Evolutionary conservation across 2,329 filamentous ascomycete species (phyloP), one percentile per base, ranked within the genome.

Genomic region (Penicillium sp.): DNA sequence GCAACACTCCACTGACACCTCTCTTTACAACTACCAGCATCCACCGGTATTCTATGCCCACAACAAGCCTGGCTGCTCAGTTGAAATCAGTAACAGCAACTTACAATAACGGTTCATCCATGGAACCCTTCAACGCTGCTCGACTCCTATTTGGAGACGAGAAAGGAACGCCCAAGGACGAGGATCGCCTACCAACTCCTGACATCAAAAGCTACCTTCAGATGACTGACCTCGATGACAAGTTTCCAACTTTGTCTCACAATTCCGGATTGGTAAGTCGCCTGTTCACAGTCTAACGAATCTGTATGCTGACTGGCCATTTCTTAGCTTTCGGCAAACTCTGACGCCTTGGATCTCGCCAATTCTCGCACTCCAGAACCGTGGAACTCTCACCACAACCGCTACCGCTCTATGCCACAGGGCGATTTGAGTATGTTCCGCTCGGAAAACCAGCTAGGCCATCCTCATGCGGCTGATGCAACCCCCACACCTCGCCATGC

Each of bases 21-120:
- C 18, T 38, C n/a, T 23, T 30, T 35, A 16, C 43, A 11, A 40
- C 30, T 8, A 40, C 26, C 65, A 95, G 90, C 63, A 81, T 87
- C 59, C 95, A 96, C 71, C 88, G 93, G 62, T 96, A 96, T 74
- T 97, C 93, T 4, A 92, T 97, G 89, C 93, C 93, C 30, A 89
- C 93, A 52, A 90, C 66, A 33, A 71, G 69, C 20, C 61, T 72
- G 40, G 68, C 64, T 45, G 66, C 66, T 48, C 64, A 71, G 24
- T 56, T 68, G 26, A 68, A 70, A n/a, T 63, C 70, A 1, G 68
- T 63, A 21, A 57, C 65, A 14, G 63, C 66, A 40, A 64, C 60
- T 18, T 71, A 68, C 55, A 64, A n/a, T n/a, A n/a, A 62, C 33
- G 58, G 60, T 12, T 62, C 67, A n/a, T 83, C 83, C 40, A 78